A percentile compares a stretch with the other conserved stretches of the same genome.
Evolutionary conservation across 225 moss, liverwort and hornwort species (phyloP).

Genomic region (Pleurozium schreberi): DNA sequence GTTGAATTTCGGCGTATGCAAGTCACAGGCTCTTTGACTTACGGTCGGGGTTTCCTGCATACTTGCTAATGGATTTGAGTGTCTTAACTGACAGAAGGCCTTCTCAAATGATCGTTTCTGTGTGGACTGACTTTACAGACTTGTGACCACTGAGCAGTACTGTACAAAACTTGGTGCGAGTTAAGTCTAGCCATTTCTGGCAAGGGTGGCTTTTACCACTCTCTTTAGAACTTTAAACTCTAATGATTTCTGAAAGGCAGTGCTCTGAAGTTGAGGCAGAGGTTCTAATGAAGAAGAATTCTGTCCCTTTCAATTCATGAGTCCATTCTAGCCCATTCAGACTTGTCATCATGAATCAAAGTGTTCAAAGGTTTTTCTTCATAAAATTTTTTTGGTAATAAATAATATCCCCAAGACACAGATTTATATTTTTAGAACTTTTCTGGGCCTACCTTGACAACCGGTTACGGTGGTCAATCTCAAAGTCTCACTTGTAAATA

Average conservation of each 20-base stretch:
- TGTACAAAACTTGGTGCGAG: background rate
- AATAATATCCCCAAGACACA: background rate
- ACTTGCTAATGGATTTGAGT: background rate
- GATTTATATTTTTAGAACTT: too few species aligned
- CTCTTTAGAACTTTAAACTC: background rate
- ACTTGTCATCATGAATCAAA: background rate
- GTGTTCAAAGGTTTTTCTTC: background rate
- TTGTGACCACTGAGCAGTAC: background rate
- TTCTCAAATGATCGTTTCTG: background rate
- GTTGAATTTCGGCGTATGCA: background rate
- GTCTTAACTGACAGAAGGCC: background rate
- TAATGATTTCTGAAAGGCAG: background rate
- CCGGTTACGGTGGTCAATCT: background rate
- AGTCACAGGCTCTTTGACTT: background rate
- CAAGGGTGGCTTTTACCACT: background rate
- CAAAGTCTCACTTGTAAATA: background rate
- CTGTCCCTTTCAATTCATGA: background rate
- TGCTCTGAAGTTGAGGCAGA: background rate
- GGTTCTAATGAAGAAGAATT: background rate
- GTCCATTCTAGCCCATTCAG: background rate
- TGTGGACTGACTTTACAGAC: background rate
- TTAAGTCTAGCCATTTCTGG: background rate
- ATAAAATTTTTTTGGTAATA: background rate
- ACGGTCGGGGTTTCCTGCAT: background rate
- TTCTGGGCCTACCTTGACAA: too few species aligned